Evolutionary conservation across 495 filamentous ascomycete genomes (phyloP), one percentile per base, ranked within the genome.

Genomic region (Talaromyces wortmannii): DNA sequence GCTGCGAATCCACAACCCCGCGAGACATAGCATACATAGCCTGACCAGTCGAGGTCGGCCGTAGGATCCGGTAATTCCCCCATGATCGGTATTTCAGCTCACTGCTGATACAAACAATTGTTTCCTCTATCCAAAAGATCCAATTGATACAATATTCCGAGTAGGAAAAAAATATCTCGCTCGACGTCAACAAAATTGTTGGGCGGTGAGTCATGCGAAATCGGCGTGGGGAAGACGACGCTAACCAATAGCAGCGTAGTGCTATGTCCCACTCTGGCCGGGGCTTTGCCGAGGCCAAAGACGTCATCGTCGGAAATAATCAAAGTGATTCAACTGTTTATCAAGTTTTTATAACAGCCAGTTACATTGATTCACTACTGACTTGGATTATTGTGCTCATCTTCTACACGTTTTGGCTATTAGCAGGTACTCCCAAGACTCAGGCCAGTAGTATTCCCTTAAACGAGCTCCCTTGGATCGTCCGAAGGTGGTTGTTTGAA

Each of bases 31-130:
- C 48, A 31, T 54, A 51, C 66, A 61, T 86, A 96, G 58, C 80
- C 82, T 43, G 85, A 86, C 92, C 92, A 97, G 64, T 94, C 77
- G 48, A 96, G 80, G 63, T 91, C 81, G 7, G 71, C 63, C 0
- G 87, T 91, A 10, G 91, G 90, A 67, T 94, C 85, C 12, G 90
- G 91, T 17, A 53, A 15, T 17, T 13, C 17, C 31, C 36, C 18
- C 52, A 53, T 53, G 33, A 0, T 45, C 12, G 31, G 2, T 31
- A 7, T 33, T 23, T 7, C 52, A 40, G 17, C 23, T 29, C 16
- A 8, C 29, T 13, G 23, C 32, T 43, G 40, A 29, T 44, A 52
- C 7, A 44, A 52, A 44, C 8, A 52, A 52, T 52, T 52, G 16
- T 33, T 16, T 42, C 13, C 17, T 18, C 13, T 43, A 23, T 7